Base-by-base conservation (phyloP, 1,284 basidiomycete species). In the Thecaphora thlaspeos region DNA sequence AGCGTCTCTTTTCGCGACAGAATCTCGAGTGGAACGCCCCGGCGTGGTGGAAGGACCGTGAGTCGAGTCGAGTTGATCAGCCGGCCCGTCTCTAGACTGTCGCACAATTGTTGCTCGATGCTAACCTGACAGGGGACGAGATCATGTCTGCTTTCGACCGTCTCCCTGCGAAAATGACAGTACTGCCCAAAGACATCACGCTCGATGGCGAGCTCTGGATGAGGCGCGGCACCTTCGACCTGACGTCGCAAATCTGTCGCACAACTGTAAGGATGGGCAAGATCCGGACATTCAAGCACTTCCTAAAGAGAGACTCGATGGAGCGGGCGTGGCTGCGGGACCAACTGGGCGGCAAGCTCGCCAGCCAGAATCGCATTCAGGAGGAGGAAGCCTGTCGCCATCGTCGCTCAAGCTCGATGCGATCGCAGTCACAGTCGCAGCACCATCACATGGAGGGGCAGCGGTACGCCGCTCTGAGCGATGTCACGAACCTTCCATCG, bases 1-100 rank as follows among this genome's bases (percentile, higher is more conserved):
- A 81, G 48, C 76, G 78, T 23, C 82, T 87, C 69, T 80, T 83
- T 56, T 85, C 84, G 61, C 82, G 86, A 18, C 78, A 84, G 2
- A 84, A 84, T 32, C 86, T 86, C 65, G 80, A 81, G 0, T 86
- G 86, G 72, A 82, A 82, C 1, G 83, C 85, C 3, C 85, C 86
- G 0, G 54, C 83, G 36, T 84, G 82, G 82, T 85, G 86, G 76
- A 78, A 84, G 45, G 82, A 83, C n/a, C 82, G 84, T 86, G 46
- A 54, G 82, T 80, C 14, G 48, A 14, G 45, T n/a, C 32, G 30
- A 23, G 8, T 30, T 2, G 21, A 41, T 8, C 2, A 18, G 11
- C 15, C 14, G n/a, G 18, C 12, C 17, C 14, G 19, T 32, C 17
- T 40, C 26, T 30, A 40, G 23, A 30, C 21, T 14, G 18, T 40